Conservation (phyloP, 768 basidiomycete genomes). For the Dendrothele bispora region DNA sequence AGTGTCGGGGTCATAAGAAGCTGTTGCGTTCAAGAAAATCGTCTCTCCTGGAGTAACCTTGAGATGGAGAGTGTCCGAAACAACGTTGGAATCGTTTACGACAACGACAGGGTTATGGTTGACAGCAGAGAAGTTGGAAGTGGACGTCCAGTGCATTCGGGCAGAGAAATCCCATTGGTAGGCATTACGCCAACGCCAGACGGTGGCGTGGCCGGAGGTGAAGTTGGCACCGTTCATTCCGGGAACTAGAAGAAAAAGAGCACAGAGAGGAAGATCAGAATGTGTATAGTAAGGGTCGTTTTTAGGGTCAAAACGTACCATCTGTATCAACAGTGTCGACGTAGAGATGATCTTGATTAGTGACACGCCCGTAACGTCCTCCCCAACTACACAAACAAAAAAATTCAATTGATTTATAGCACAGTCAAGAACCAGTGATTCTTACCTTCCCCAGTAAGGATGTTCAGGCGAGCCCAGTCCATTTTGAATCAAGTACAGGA, state of each 20-base stretch:
- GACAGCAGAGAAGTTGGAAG: slow-evolving; percentile 4
- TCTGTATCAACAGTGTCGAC: slow-evolving; percentile 7
- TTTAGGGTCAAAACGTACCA: not conserved
- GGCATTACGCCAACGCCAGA: slow-evolving; percentile 16
- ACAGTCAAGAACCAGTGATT: not conserved
- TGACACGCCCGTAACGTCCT: slow-evolving; percentile 8
- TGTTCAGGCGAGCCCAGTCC: slow-evolving; percentile 10
- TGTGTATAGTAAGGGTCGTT: not conserved
- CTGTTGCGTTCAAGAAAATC: not conserved
- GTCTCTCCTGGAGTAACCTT: not conserved
- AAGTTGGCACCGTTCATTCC: slow-evolving; percentile 7
- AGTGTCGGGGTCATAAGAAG: slow-evolving; percentile 10
- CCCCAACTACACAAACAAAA: slow-evolving; percentile 8
- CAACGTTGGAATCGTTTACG: slow-evolving; percentile 7
- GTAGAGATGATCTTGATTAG: slow-evolving; percentile 1
- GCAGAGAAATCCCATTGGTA: slow-evolving; percentile 15
- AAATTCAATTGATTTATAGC: not conserved
- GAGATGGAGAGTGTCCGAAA: not conserved
- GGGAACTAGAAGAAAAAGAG: not conserved
- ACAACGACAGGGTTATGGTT: slow-evolving; percentile 14
- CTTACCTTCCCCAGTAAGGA: slow-evolving; percentile 10
- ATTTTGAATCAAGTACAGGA: slow-evolving; percentile 12
- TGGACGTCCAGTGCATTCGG: slow-evolving; percentile 13
- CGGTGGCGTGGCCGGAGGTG: slow-evolving; percentile 9
- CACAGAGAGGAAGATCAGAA: no score